A percentile compares a stretch with the other conserved stretches of the same genome.
Evolutionary conservation across 495 filamentous ascomycete genomes (phyloP).

Genomic region (Wilcoxina mikolae): DNA sequence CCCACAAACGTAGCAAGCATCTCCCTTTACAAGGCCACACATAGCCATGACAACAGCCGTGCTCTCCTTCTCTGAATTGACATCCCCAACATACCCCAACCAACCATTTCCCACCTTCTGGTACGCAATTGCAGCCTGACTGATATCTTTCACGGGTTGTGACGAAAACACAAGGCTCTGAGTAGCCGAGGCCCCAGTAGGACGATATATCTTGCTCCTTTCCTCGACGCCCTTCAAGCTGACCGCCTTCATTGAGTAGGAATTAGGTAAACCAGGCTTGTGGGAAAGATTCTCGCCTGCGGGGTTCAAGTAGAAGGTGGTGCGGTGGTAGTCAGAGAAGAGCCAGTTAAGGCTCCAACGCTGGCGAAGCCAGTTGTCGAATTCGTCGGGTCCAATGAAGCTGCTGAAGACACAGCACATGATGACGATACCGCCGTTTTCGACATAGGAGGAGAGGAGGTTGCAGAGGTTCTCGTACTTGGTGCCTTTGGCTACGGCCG

Average conservation of each 20-base stretch:
- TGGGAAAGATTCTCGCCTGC: neutral
- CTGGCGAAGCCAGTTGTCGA: conserved; percentile 5
- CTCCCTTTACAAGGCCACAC: conserved; percentile 21
- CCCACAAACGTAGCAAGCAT: neutral
- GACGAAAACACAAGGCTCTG: conserved; percentile 27
- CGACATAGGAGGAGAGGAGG: neutral
- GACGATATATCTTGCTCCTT: conserved; percentile 29
- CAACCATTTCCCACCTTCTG: conserved; percentile 30
- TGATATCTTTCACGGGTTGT: conserved; percentile 17
- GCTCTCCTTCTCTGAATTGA: conserved; percentile 33
- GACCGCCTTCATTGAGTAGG: conserved; percentile 35
- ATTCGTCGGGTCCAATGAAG: conserved; percentile 1
- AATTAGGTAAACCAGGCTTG: conserved; percentile 16
- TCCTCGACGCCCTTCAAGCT: conserved; percentile 29
- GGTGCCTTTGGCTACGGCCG: neutral
- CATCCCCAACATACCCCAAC: conserved; percentile 37
- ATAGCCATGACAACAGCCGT: conserved; percentile 32
- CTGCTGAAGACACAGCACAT: neutral
- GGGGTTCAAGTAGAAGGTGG: conserved; percentile 1
- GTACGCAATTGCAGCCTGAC: conserved; percentile 30
- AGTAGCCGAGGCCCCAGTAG: conserved; percentile 14
- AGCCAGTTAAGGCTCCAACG: conserved; percentile 3
- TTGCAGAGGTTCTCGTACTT: neutral
- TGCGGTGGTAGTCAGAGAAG: conserved; percentile 6
- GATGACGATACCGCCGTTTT: neutral